phyloP scores from a whole-genome alignment of 2,329 filamentous ascomycete species.

The Fusarium aywerte region DNA sequence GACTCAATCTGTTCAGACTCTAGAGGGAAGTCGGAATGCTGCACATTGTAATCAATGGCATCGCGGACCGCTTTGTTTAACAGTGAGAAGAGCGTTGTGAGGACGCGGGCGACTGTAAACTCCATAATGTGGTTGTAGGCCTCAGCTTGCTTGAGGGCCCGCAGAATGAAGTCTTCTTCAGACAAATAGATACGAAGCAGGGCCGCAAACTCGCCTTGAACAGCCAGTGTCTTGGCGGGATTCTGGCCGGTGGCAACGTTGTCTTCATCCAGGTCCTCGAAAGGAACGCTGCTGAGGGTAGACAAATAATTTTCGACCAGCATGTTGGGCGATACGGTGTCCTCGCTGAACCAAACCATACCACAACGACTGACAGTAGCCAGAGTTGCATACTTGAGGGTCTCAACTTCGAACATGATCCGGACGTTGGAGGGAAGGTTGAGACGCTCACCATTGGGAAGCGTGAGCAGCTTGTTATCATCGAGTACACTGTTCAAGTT shows the following conservation, averaged over 20 bases:
- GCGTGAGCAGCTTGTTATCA: slow-evolving; percentile 96
- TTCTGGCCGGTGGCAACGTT: slow-evolving; percentile 79
- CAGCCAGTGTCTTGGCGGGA: slow-evolving; percentile 79
- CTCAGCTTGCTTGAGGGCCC: slow-evolving; percentile 79
- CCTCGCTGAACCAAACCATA: slow-evolving; percentile 99
- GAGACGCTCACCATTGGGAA: slow-evolving; percentile 97
- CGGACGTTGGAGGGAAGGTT: slow-evolving; percentile 94
- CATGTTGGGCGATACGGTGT: slow-evolving; percentile 93
- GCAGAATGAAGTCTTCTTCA: slow-evolving; percentile 82
- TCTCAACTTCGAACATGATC: slow-evolving; percentile 99
- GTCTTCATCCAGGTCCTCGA: slow-evolving; percentile 97
- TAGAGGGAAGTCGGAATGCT: slow-evolving; percentile 93
- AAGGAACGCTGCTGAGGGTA: slow-evolving; percentile 81
- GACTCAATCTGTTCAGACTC: slow-evolving; percentile 89
- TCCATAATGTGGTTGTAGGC: slow-evolving; percentile 98
- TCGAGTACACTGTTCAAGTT: slow-evolving; percentile 99
- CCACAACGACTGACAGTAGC: slow-evolving; percentile 99
- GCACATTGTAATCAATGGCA: slow-evolving; percentile 93
- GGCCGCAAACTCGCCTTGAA: slow-evolving; percentile 83
- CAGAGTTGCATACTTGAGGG: slow-evolving; percentile 93
- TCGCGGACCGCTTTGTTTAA: slow-evolving; percentile 94
- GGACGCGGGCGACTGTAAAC: slow-evolving; percentile 88
- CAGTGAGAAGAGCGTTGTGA: slow-evolving; percentile 94
- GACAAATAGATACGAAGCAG: slow-evolving; percentile 80
- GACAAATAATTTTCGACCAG: slow-evolving; percentile 93